Evolutionary conservation across 78 protist genomes (phyloP), one percentile per base, ranked within the genome.

Genomic region (Dictyostelium firmibasis): DNA sequence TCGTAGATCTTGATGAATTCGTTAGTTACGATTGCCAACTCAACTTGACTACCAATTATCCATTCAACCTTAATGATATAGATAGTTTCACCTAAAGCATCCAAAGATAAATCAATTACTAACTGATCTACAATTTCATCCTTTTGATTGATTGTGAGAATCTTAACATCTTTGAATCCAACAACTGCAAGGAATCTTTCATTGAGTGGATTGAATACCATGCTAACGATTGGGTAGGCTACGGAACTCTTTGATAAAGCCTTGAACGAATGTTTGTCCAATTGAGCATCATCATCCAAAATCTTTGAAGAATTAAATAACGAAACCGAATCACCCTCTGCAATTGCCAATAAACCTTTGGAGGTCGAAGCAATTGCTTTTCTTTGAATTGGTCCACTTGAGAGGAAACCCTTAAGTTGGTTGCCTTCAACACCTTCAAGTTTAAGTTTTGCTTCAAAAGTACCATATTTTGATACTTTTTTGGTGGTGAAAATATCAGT

Each of bases 1-100:
- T 97, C 97, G 81, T 83, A 96, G 16, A 97, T 33, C 57, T 86
- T 82, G 77, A 91, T 85, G 11, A 70, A 92, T 16, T 85, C 88
- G 18, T 87, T 95, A 23, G 97, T 94, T 8, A 76, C 89, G 3
- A 96, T 93, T 6, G 84, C 93, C 44, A 96, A 78, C 18, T 76
- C 91, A 41, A 47, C 70, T 62, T 96, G 93, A 18, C 84, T 50
- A 16, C 95, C 96, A 41, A 95, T 94, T 11, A 96, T 60, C 97
- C 97, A 96, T 35, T 94, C 91, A 16, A 88, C 91, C 36, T 60
- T 69, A 35, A 86, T 70, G 36, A 96, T 50, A 16, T 38, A 62
- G 76, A 43, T 78, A 2, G 93, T 62, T 47, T 76, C 91, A 72
- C 85, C 84, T 1, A 74, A 13, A 2, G 70, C 50, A 27, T 86